Evolutionary conservation across 2,329 filamentous ascomycete species (phyloP), one percentile per base, ranked within the genome.

Genomic region (Calycina marina): DNA sequence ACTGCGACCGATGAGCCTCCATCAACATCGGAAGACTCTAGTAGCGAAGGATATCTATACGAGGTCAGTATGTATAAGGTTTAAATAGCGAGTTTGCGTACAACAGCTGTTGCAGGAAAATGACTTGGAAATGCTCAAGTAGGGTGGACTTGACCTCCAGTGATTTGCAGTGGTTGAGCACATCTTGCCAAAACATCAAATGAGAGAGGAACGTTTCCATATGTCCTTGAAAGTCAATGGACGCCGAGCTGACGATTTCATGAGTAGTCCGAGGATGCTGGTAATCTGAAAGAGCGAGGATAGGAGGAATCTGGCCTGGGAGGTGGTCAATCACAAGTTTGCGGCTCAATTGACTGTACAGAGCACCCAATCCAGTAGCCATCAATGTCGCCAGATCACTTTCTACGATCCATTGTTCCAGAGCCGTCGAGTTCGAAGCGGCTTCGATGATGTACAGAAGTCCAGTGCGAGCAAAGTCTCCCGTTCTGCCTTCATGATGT

Each of bases 341-440:
- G 40, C 80, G 73, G 46, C 71, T 75, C 39, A 76, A 58, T 45
- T 76, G 70, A 45, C 67, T 73, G 52, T 76, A 72, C 28, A 77
- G 49, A 65, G 70, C 90, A 11, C 90, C 90, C 1, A 98, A 60
- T 0, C 90, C 90, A 0, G 85, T 96, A 3, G 90, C 90, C 90
- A 98, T 96, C 42, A 96, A 63, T 0, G 90, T 96, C 9, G 90
- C 90, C 32, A 98, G 63, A 53, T 98, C 90, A 54, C 88, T 94
- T 52, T 93, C 86, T 28, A 96, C 84, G 42, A 98, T 82, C 90
- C 90, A 98, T 49, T 84, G 81, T 58, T 98, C 90, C 37, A 98
- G 57, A 1, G 75, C 69, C 13, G 75, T 70, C 1, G 85, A 93
- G 43, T 74, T 78, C 0, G 84, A 88, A 0, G 88, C 84, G 1